Base-by-base conservation (phyloP, 176 grass and related monocot genomes). In the Cenchrus fungigraminus region DNA sequence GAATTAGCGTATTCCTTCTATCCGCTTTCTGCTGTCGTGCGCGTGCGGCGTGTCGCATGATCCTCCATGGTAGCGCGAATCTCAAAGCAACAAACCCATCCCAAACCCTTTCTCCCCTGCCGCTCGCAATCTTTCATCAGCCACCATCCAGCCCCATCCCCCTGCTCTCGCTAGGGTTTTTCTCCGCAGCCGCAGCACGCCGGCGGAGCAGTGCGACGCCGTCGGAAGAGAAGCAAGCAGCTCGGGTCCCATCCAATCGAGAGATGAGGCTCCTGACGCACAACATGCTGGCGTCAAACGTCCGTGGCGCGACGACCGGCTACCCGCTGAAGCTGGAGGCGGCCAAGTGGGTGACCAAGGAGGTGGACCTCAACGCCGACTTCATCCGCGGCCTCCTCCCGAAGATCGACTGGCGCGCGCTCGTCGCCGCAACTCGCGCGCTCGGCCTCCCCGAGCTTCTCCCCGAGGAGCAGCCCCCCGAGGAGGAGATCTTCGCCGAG, bases 281-380 rank as follows among this genome's bases (percentile, higher is more conserved):
- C 85, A 94, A 94, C 92, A 94, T 92, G 89, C 87, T 97, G 50
- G 89, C 94, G 12, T 91, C 92, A 62, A 97, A 92, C 86, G 83
- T 94, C 55, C 90, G 83, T 79, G 94, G 94, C 50, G 92, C 92
- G 44, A 79, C 73, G 72, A 85, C 85, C n/a, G 94, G 90, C 29
- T 97, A 88, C 94, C 94, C 94, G 62, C 90, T 97, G 15, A 85
- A 77, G 79, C 83, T 92, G 76, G 86, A 97, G 78, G 88, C 85
- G 47, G 67, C 84, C 68, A 94, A 92, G 81, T 87, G 84, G 74
- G 77, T 88, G 67, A 85, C 87, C 81, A 98, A 95, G 91, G 97
- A 96, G 87, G 93, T 92, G 80, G 97, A 98, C 6, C 90, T 95
- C 84, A 98, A 91, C 97, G 80, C 86, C 80, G 97, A 95, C 65